Conservation (phyloP, 164 flowering plant genomes). For the Chimonanthus salicifolius region DNA sequence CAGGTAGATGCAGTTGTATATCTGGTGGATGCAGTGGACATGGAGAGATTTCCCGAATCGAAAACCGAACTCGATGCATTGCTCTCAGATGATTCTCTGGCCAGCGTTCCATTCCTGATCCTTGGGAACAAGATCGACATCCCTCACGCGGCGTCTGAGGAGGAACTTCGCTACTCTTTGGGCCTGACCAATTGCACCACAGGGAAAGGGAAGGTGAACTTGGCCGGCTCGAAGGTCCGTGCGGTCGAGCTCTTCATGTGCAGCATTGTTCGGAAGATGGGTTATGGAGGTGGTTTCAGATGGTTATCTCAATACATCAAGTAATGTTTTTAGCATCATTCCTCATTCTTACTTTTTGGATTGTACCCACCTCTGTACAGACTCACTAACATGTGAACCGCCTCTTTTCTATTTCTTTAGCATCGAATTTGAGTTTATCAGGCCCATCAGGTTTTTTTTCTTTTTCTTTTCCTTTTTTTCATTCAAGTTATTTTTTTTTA, state of each 20-base stretch:
- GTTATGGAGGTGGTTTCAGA: conserved; percentile 43
- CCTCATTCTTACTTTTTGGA: neutral
- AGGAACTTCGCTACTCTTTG: conserved; percentile 35
- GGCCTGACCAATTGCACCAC: conserved; percentile 32
- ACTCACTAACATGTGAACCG: neutral
- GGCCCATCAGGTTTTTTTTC: no score
- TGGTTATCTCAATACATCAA: conserved; percentile 67
- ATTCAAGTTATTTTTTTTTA: no score
- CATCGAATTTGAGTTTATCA: neutral
- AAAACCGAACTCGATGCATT: conserved; percentile 61
- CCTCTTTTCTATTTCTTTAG: neutral
- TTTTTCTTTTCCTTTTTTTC: no score
- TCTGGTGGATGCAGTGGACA: conserved; percentile 62
- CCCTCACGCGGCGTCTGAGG: conserved; percentile 54
- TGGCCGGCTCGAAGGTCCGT: conserved; percentile 39
- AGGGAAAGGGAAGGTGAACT: conserved; percentile 30
- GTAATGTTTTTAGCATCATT: neutral
- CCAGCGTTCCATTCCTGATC: conserved; percentile 21
- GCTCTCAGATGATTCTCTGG: conserved; percentile 52
- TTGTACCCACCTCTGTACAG: neutral
- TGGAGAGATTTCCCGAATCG: conserved; percentile 58
- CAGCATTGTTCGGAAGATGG: conserved; percentile 33
- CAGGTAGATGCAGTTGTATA: conserved; percentile 69
- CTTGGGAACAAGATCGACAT: conserved; percentile 8
- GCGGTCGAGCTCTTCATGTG: conserved; percentile 11